These are phyloP conservation scores for Penstemon barbatus DNA, from an alignment of 257 asterid species.

Conservation along the genomic window DNA sequence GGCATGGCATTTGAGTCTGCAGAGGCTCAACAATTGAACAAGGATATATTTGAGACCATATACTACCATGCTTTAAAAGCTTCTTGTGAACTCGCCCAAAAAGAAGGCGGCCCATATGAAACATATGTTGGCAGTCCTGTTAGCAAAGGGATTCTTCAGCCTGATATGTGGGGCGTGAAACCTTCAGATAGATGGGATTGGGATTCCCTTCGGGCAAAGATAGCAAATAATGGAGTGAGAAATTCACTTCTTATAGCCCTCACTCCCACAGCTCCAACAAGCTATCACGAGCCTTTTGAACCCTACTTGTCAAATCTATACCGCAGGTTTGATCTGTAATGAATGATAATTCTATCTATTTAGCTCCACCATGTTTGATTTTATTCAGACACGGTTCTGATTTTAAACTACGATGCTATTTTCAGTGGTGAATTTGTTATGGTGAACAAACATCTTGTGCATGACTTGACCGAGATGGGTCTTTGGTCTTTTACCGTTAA, in stretches of 20 bases:
- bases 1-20: conserved; percentile 98
- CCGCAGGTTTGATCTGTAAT: conserved; percentile 71
- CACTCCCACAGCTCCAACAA: conserved; percentile 98
- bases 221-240: conserved; percentile 67
- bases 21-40: conserved; percentile 98
- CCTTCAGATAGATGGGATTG: conserved; percentile 94
- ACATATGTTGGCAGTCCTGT: conserved; percentile 85
- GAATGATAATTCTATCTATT: neutral
- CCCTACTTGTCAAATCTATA: conserved; percentile 94
- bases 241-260: conserved; percentile 95
- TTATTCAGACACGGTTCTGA: conserved; percentile 23
- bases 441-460: conserved; percentile 94
- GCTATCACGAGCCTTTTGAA: conserved; percentile 96
- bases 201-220: conserved; percentile 65
- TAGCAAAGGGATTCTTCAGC: conserved; percentile 95
- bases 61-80: conserved; percentile 89
- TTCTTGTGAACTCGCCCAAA: conserved; percentile 78
- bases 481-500: conserved; percentile 83
- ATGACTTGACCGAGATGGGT: conserved; percentile 92
- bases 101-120: conserved; percentile 72
- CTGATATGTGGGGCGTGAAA: conserved; percentile 91
- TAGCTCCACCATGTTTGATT: neutral
- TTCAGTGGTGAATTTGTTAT: conserved; percentile 95
- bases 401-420: conserved; percentile 3
- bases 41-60: conserved; percentile 92